Base-by-base conservation (phyloP, 495 filamentous ascomycete species). In the Pseudoneurospora amorphoporcata region DNA sequence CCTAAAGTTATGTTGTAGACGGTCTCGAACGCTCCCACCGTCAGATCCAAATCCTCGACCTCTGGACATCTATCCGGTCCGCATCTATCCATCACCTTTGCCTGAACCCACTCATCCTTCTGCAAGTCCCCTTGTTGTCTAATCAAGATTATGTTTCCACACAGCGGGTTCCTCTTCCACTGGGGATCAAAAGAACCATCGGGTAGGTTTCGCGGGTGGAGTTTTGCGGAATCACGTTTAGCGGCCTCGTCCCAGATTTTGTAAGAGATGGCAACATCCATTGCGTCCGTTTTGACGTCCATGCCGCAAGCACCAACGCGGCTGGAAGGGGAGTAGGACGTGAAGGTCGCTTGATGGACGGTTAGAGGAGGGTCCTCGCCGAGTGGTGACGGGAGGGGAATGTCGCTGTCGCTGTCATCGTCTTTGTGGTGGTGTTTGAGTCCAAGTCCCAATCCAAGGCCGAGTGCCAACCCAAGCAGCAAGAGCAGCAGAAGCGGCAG, bases 71-170 rank as follows among this genome's bases (percentile, higher is more conserved):
- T 90, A 0, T 65, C 53, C 3, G 53, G 53, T 16, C 76, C 84
- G 82, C 93, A 95, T 40, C 92, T 82, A 83, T 95, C 93, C 16
- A 93, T 91, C 1, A 96, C 89, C 47, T 79, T 89, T 5, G 94
- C 87, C 77, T 91, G 89, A 0, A 92, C 83, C 43, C 84, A 75
- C 40, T 79, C 75, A 23, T 76, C 79, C 8, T 76, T 73, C 32
- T 78, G 78, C n/a, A 83, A 85, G 35, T 73, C 75, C 23, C 69
- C 39, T 84, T 81, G 38, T 89, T 79, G 58, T 29, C 79, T 81
- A 7, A 91, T 82, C 68, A 90, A 80, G 6, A 96, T 83, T 76
- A 83, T 88, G 77, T 83, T 79, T 3, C 90, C 91, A 73, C 93
- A 95, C 0, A 94, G 77, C 12, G 88, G 90, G 76, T 94, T 94